These are phyloP conservation scores for Geranium incanum DNA, from an alignment of 441 rosid genomes.

Conservation along the genomic window DNA sequence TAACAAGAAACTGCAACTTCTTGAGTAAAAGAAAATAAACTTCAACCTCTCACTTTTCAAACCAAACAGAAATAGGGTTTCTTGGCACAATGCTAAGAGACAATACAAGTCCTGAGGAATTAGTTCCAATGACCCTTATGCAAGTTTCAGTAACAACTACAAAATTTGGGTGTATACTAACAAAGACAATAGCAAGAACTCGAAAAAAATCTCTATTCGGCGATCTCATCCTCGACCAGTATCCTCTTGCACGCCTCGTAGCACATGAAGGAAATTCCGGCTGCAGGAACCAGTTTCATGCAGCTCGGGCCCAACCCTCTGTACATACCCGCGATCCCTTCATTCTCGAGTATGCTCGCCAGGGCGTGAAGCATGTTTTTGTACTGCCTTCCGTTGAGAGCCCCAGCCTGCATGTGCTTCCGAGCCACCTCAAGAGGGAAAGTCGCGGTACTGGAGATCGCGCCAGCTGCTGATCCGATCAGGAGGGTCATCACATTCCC, in stretches of 20 bases:
- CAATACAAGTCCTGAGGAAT: background rate
- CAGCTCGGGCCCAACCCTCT: constrained; percentile 95
- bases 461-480: constrained; percentile 87
- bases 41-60: background rate
- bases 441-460: constrained; percentile 86
- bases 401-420: constrained; percentile 97
- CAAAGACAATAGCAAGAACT: background rate
- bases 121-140: background rate
- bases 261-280: constrained; percentile 97
- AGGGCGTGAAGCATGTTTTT: constrained; percentile 75
- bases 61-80: background rate
- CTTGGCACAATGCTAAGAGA: too few relatives aligned
- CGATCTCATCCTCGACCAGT: constrained; percentile 54
- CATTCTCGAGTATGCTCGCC: constrained; percentile 64
- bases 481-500: constrained; percentile 85
- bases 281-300: constrained; percentile 97
- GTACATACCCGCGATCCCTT: constrained; percentile 73
- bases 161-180: background rate
- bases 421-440: constrained; percentile 96
- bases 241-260: constrained; percentile 90
- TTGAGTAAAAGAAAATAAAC: too few relatives aligned
- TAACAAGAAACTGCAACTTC: background rate
- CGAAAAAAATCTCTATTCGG: background rate
- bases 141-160: background rate
- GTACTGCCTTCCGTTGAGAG: constrained; percentile 78